Conservation (phyloP, 1,284 basidiomycete genomes). For the Cystobasidiaceae sp. region DNA sequence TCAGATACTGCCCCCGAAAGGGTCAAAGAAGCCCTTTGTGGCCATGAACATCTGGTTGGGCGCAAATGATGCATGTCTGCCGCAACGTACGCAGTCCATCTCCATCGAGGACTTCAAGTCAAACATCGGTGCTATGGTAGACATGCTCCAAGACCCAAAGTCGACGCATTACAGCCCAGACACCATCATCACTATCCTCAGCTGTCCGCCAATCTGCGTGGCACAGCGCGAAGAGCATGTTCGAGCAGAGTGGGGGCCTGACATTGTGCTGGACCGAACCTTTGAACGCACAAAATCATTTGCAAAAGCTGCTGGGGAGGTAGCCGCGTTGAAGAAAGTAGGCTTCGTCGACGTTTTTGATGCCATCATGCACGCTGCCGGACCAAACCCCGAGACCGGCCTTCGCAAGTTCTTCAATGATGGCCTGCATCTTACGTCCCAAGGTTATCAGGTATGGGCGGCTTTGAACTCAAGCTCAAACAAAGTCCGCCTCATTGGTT, state of each 20-base stretch:
- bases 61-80: slow-evolving; percentile 1
- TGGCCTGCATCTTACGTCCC: slow-evolving; percentile 68
- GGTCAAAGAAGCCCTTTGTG: slow-evolving; percentile 7
- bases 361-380: slow-evolving; percentile 32
- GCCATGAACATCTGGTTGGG: slow-evolving; percentile 9
- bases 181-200: slow-evolving; percentile 73
- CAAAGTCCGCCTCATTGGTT: too few species aligned
- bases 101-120: slow-evolving; percentile 59
- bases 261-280: slow-evolving; percentile 25
- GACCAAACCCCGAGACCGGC: slow-evolving; percentile 19
- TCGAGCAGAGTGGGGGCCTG: slow-evolving; percentile 10
- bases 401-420: slow-evolving; percentile 50
- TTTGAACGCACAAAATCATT: slow-evolving; percentile 23
- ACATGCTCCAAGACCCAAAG: slow-evolving; percentile 57
- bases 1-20: slow-evolving; percentile 1
- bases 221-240: slow-evolving; percentile 44
- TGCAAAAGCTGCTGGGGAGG: slow-evolving; percentile 28
- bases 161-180: slow-evolving; percentile 64
- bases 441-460: slow-evolving; percentile 71
- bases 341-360: slow-evolving; percentile 31
- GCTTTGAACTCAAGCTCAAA: too few species aligned
- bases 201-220: slow-evolving; percentile 74
- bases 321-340: slow-evolving; percentile 12
- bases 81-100: background rate
- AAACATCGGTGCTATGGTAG: slow-evolving; percentile 63